Evolutionary conservation across 2,329 filamentous ascomycete genomes (phyloP), one percentile per base, ranked within the genome.

Genomic region (Aspergillus ochraceus): DNA sequence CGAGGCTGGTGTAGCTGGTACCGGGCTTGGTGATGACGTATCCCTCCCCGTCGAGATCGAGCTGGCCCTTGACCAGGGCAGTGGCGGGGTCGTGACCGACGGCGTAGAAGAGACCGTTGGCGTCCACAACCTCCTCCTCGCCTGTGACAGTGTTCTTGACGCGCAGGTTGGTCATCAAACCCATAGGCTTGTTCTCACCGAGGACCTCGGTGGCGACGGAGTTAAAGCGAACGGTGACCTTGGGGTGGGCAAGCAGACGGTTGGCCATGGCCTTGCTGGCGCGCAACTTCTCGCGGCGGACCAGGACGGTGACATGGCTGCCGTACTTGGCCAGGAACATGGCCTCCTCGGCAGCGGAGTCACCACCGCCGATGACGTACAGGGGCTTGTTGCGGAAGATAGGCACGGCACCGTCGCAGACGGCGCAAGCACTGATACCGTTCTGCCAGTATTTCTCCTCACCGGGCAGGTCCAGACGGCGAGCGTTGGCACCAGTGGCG

Each of bases 261-360:
- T 90, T 90, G 50, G 93, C 93, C 90, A 99, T 99, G 70, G 94
- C 91, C 80, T 89, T 92, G 79, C 88, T 91, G 49, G 95, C 95
- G 61, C 95, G 87, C 65, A 99, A 85, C 75, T 89, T 86, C 74
- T 96, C 93, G 71, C 86, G 89, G 66, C 95, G 88, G 60, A 99
- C 96, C 39, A 99, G 85, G 6, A 99, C 95, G 20, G 91, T 96
- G 63, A 99, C 94, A 76, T 95, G 92, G 79, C 88, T 92, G 65
- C 90, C 95, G 81, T 98, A 99, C 84, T 98, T 99, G 63, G 95
- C 97, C 69, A 99, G 81, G 82, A 97, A 99, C 70, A 97, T 89
- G 58, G 93, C 92, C 85, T 99, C 95, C 80, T 99, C 96, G 29
- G 96, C 95, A 19, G 95, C 95, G 17, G 91, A 96, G 80, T 99